Percentiles rank a stretch among this genome's conserved stretches.
phyloP scores from a whole-genome alignment of 1,284 basidiomycete genomes.

The Xerocomus nothofagi region DNA sequence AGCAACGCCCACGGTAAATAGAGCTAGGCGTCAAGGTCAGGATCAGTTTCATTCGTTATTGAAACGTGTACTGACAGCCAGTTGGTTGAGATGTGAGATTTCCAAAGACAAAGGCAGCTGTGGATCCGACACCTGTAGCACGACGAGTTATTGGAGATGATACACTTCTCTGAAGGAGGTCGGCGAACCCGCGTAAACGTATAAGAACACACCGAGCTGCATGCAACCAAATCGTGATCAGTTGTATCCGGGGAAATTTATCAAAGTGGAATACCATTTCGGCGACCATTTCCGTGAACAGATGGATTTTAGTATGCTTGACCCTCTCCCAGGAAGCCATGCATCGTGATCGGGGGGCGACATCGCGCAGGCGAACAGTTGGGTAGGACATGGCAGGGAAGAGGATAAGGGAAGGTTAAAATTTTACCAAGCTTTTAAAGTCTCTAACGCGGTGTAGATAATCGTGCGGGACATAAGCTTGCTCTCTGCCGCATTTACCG shows the following conservation, averaged over 20 bases:
- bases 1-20: slow-evolving; percentile 61
- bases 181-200: slow-evolving; percentile 53
- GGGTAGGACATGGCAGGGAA: slow-evolving; percentile 20
- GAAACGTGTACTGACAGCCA: slow-evolving; percentile 45
- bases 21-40: slow-evolving; percentile 39
- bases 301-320: slow-evolving; percentile 50
- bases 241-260: slow-evolving; percentile 18
- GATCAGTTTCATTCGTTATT: background rate
- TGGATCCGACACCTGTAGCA: slow-evolving; percentile 55
- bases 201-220: slow-evolving; percentile 47
- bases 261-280: slow-evolving; percentile 47
- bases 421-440: slow-evolving; percentile 19
- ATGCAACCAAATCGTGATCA: slow-evolving; percentile 30
- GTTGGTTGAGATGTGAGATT: slow-evolving; percentile 44
- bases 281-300: slow-evolving; percentile 57
- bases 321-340: slow-evolving; percentile 53
- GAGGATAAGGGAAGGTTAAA: background rate
- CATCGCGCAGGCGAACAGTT: slow-evolving; percentile 42
- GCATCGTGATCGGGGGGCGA: slow-evolving; percentile 40
- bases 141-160: background rate
- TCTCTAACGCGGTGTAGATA: background rate
- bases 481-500: background rate
- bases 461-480: slow-evolving; percentile 1
- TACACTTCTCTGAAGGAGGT: background rate
- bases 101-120: slow-evolving; percentile 54